Conservation (phyloP, 2,329 filamentous ascomycete genomes). For the Claviceps spartinae region DNA sequence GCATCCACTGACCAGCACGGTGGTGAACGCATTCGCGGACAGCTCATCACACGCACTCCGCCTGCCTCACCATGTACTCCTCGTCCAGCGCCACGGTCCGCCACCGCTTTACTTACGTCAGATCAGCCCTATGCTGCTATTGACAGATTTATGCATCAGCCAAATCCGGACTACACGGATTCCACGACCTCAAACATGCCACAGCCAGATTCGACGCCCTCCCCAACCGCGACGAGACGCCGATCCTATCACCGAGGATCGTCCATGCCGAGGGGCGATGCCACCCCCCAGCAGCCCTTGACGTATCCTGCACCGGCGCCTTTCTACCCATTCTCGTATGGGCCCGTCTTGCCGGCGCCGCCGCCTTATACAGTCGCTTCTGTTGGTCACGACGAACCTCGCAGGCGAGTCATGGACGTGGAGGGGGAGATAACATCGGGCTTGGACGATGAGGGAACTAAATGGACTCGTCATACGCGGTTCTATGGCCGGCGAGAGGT, state of each 20-base stretch:
- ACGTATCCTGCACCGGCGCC: constrained; percentile 15
- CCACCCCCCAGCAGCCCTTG: constrained; percentile 13
- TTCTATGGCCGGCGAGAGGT: constrained; percentile 42
- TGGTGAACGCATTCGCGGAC: constrained; percentile 15
- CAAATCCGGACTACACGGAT: constrained; percentile 35
- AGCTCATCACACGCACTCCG: constrained; percentile 24
- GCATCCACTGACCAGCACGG: background rate
- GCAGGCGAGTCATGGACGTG: constrained; percentile 26
- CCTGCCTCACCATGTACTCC: constrained; percentile 37
- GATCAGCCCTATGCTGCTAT: constrained; percentile 17
- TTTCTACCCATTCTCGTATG: constrained; percentile 36
- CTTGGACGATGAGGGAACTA: constrained; percentile 31
- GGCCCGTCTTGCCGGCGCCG: constrained; percentile 35
- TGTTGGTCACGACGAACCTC: constrained; percentile 11
- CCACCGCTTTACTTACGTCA: constrained; percentile 28
- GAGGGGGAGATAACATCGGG: constrained; percentile 38
- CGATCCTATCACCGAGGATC: constrained; percentile 30
- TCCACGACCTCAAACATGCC: constrained; percentile 18
- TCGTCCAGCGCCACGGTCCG: constrained; percentile 26
- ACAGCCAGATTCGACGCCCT: constrained; percentile 13
- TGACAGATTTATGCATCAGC: constrained; percentile 31
- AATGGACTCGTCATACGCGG: constrained; percentile 44
- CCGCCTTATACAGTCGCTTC: constrained; percentile 18
- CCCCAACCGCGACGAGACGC: constrained; percentile 22
- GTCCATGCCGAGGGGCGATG: constrained; percentile 24